Conservation (phyloP, 257 asterid genomes). For the Petrea volubilis region DNA sequence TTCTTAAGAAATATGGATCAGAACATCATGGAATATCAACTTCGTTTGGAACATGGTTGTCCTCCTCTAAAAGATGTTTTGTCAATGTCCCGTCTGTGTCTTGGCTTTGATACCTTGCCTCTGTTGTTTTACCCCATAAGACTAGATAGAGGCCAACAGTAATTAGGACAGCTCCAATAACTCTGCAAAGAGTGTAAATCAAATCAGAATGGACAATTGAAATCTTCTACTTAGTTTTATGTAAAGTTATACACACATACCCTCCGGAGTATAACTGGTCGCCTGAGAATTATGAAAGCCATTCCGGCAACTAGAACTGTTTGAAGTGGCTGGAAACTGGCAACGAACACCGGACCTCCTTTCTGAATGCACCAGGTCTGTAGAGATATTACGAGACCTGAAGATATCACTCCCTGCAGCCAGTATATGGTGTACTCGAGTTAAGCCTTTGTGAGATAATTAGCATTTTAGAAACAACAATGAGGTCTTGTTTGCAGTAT, state of each 20-base stretch:
- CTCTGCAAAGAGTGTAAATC: constrained; percentile 45
- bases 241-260: constrained; percentile 39
- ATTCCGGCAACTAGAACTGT: constrained; percentile 77
- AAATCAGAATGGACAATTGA: neutral
- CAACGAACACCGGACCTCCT: constrained; percentile 89
- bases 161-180: constrained; percentile 72
- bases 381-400: constrained; percentile 75
- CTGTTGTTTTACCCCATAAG: constrained; percentile 81
- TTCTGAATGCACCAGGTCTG: constrained; percentile 93
- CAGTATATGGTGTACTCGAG: constrained; percentile 9
- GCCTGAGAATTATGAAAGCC: constrained; percentile 75
- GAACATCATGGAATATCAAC: constrained; percentile 43
- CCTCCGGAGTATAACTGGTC: constrained; percentile 78
- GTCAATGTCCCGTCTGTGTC: constrained; percentile 52
- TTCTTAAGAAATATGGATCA: constrained; percentile 16
- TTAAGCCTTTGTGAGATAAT: neutral
- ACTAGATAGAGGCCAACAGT: constrained; percentile 74
- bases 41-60: constrained; percentile 37
- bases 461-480: neutral
- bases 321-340: constrained; percentile 91
- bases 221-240: neutral
- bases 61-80: constrained; percentile 52
- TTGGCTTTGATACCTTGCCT: constrained; percentile 44
- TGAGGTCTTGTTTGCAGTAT: constrained; percentile 23
- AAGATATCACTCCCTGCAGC: constrained; percentile 80